phyloP scores from a whole-genome alignment of 768 basidiomycete genomes.

The Kwoniella sp. region DNA sequence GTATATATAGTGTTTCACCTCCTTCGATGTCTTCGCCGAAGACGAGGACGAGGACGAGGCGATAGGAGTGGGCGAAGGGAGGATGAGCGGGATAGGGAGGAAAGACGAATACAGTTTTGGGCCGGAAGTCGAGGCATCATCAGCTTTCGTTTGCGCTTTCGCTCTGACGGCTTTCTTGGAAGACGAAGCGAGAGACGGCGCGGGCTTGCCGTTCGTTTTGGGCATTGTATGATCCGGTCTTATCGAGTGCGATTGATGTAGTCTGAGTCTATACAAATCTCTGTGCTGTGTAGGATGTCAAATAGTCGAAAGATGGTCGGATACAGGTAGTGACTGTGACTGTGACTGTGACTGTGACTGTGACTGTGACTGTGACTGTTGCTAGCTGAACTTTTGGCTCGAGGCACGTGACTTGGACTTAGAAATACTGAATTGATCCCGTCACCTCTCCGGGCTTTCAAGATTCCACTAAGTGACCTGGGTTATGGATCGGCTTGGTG shows the following conservation, averaged over 20 bases:
- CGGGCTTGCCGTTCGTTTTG: not conserved
- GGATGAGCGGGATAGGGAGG: slow-evolving; percentile 40
- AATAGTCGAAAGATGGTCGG: not conserved
- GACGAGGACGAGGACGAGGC: slow-evolving; percentile 25
- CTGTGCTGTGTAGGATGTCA: too few relatives aligned
- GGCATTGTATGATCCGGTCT: too few relatives aligned
- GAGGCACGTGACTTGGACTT: not conserved
- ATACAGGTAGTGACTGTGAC: too few relatives aligned
- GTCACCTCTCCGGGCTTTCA: too few relatives aligned
- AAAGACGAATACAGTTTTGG: slow-evolving; percentile 44
- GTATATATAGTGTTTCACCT: slow-evolving; percentile 73
- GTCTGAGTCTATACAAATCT: too few relatives aligned
- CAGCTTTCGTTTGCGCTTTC: not conserved
- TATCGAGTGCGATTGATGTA: too few relatives aligned
- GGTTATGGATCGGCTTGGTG: too few relatives aligned
- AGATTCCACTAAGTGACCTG: too few relatives aligned
- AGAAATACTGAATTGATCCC: not conserved
- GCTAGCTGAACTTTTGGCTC: not conserved
- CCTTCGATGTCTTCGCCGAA: slow-evolving; percentile 22
- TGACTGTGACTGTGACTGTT: too few relatives aligned
- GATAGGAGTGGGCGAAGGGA: slow-evolving; percentile 35
- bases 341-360: too few relatives aligned
- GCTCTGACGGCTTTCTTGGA: not conserved
- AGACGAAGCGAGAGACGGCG: not conserved
- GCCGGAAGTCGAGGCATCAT: not conserved